Evolutionary conservation across 1,284 basidiomycete genomes (phyloP).

Genomic region (Neotropicomus parvogracilis): DNA sequence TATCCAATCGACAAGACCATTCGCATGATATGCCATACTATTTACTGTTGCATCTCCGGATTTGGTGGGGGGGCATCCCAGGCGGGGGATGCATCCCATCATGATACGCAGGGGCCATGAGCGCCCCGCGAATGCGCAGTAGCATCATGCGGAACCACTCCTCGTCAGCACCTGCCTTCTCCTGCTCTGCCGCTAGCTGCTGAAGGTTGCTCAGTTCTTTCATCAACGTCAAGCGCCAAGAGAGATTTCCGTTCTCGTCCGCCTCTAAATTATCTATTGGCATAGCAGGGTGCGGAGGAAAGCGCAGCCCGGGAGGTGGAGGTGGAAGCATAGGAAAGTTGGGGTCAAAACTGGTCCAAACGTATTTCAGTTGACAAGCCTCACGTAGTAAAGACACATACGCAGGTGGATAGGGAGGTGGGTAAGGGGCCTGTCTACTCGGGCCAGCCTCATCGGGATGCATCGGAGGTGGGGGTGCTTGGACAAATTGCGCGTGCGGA

Average conservation of each 20-base stretch:
- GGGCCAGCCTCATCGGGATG: conserved; percentile 54
- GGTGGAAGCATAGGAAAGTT: conserved; percentile 59
- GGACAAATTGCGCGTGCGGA: conserved; percentile 52
- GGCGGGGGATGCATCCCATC: conserved; percentile 57
- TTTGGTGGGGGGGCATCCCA: conserved; percentile 37
- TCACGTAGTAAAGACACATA: conserved; percentile 12
- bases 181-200: conserved; percentile 69
- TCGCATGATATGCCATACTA: background rate
- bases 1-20: no score
- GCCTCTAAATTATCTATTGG: conserved; percentile 63
- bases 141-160: conserved; percentile 85
- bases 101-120: conserved; percentile 63
- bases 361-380: conserved; percentile 5
- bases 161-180: conserved; percentile 69
- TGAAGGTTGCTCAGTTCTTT: conserved; percentile 74
- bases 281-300: conserved; percentile 54
- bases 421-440: conserved; percentile 53
- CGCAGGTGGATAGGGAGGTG: conserved; percentile 49
- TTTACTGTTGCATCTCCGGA: conserved; percentile 31
- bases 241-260: conserved; percentile 72
- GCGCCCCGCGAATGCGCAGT: conserved; percentile 61
- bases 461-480: conserved; percentile 46
- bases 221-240: conserved; percentile 73
- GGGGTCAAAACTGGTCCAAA: conserved; percentile 56
- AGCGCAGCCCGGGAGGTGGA: conserved; percentile 56